Percentiles rank a stretch among this genome's conserved stretches.
phyloP scores from a whole-genome alignment of 2,329 filamentous ascomycete genomes.

The Hypoxylon sp. region DNA sequence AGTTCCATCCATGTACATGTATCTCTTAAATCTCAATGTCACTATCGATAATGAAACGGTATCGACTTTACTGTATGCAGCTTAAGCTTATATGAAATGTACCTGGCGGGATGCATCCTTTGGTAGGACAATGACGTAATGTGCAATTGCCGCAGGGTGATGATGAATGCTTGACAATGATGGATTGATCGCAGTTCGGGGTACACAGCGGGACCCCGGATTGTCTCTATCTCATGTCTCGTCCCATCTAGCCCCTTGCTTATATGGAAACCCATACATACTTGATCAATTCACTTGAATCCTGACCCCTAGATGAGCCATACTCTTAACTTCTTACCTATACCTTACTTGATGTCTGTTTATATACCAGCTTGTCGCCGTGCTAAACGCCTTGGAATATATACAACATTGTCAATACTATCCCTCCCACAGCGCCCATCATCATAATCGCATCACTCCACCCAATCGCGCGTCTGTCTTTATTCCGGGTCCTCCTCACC shows the following conservation, averaged over 20 bases:
- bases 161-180: slow-evolving; percentile 26
- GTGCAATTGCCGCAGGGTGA: slow-evolving; percentile 19
- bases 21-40: not conserved
- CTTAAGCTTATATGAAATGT: slow-evolving; percentile 10
- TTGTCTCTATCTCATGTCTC: not conserved
- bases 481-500: slow-evolving; percentile 16
- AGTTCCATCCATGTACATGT: too few species aligned
- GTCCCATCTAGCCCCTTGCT: not conserved
- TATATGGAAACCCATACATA: slow-evolving; percentile 5
- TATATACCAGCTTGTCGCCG: slow-evolving; percentile 8
- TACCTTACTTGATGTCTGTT: not conserved
- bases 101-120: slow-evolving; percentile 1
- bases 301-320: slow-evolving; percentile 1
- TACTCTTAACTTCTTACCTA: slow-evolving; percentile 7
- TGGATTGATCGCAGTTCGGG: slow-evolving; percentile 24
- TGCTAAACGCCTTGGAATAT: not conserved
- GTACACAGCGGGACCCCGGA: slow-evolving; percentile 15
- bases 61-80: not conserved
- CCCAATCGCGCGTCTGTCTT: slow-evolving; percentile 2
- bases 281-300: not conserved
- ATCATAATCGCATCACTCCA: slow-evolving; percentile 39
- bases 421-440: not conserved
- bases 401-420: slow-evolving; percentile 2
- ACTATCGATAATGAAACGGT: slow-evolving; percentile 15
- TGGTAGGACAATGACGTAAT: slow-evolving; percentile 40